These are phyloP conservation scores for Aspergillus piperis DNA, from an alignment of 2,329 filamentous ascomycete species.

Conservation along the genomic window DNA sequence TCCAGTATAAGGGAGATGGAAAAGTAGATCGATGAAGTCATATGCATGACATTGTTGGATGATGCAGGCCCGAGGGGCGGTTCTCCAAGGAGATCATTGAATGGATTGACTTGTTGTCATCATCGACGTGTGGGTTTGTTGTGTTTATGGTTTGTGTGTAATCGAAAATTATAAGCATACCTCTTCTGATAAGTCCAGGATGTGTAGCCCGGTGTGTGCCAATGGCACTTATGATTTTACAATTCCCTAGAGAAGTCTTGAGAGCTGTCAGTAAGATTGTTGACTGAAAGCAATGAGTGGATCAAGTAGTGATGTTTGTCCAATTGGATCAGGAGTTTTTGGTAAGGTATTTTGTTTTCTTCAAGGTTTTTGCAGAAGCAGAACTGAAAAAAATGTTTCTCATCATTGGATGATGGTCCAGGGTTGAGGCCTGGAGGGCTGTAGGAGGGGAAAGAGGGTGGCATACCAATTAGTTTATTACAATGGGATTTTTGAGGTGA, in stretches of 20 bases:
- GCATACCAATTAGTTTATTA: constrained; percentile 3
- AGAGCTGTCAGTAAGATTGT: constrained; percentile 17
- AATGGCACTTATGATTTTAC: not conserved
- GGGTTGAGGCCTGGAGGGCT: not conserved
- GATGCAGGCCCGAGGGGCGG: constrained; percentile 39
- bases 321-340: constrained; percentile 51
- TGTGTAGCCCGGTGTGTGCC: not conserved
- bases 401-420: constrained; percentile 43
- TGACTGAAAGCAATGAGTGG: constrained; percentile 10
- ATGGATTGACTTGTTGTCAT: constrained; percentile 66
- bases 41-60: constrained; percentile 19
- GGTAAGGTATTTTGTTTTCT: constrained; percentile 62
- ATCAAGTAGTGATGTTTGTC: constrained; percentile 13
- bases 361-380: constrained; percentile 63
- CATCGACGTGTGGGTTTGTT: constrained; percentile 40
- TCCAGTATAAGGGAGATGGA: constrained; percentile 49
- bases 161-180: constrained; percentile 25
- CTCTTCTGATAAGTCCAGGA: constrained; percentile 16
- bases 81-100: constrained; percentile 54
- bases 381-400: constrained; percentile 60
- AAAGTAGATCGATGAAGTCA: constrained; percentile 29
- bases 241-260: constrained; percentile 14
- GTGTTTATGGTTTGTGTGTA: constrained; percentile 11
- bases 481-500: not conserved
- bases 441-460: constrained; percentile 4